Evolutionary conservation across 2,329 filamentous ascomycete species (phyloP), one percentile per base, ranked within the genome.

Genomic region (Aspergillus versicolor): DNA sequence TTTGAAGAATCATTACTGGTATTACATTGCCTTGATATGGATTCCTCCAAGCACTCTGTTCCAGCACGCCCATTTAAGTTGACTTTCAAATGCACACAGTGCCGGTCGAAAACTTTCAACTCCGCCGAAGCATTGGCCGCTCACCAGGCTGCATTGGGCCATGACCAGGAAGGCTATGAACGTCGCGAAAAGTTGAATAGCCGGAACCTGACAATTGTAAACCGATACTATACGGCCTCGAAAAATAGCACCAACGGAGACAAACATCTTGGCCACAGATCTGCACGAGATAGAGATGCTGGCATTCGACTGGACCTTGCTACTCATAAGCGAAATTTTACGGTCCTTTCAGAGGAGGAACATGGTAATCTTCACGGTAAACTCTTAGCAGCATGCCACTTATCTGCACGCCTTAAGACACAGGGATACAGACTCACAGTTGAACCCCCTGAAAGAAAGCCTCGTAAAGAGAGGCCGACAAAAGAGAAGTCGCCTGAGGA

Each of bases 361-460:
- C 32, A 57, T 6, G 22, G 24, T 11, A 9, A 41, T 19, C 32
- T 58, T 7, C 50, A 37, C 15, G n/a, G 46, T 43, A 41, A 54
- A 37, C 55, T 60, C 22, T 34, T 52, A 32, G 46, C 48, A 43
- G 34, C 24, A 37, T 59, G 54, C 30, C 57, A 59, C 37, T 48
- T 49, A 2, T 3, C n/a, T 30, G 22, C 40, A 12, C 54, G 57
- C 24, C 57, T 59, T 8, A 45, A 34, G 53, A n/a, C 17, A 21
- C 42, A 45, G 41, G 34, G 43, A 11, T 54, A 54, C 37, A 43
- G 45, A 24, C 24, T 54, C 24, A 43, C 48, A 7, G 27, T 38
- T n/a, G 32, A 22, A n/a, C 51, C 43, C 5, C 32, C 43, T 19
- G 22, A 52, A 32, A 42, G 19, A 32, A 30, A 22, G 15, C n/a